Evolutionary conservation across 148 eudicot genomes (phyloP), one percentile per base, ranked within the genome.

Genomic region (Rhododendron simsii): DNA sequence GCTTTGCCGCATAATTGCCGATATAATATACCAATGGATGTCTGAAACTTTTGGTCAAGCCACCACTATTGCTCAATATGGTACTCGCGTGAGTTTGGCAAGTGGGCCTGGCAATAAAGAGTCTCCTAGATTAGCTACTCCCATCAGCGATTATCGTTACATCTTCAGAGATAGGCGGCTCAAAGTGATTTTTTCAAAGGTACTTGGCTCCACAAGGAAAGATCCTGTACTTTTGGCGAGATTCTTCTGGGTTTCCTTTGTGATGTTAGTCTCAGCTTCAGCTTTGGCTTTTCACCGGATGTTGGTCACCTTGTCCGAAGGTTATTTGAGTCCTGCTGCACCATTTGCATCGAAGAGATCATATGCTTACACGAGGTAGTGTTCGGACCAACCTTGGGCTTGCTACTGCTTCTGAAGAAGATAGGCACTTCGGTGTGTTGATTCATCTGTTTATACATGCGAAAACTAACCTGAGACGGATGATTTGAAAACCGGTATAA

Each of bases 131-230:
- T 80, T 88, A 87, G 80, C 80, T 59, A 44, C 91, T 83, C 79
- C 83, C 59, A 78, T 86, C 61, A 14, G 55, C 79, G 94, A 91
- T 85, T 91, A 88, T 85, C 80, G 89, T 86, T 59, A 91, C 86
- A 87, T 94, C 87, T 73, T 94, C 45, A 88, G 83, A 84, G 98
- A 98, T 84, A 93, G 98, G 16, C 87, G 99, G 73, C 89, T 98
- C 30, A 98, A 89, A 91, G 91, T 98, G 75, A 93, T 98, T 71
- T 85, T 91, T 39, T 84, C 84, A 55, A 95, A 94, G 88, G 57
- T 91, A 57, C 89, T 95, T 26, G 83, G 87, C 74, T 98, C 96
- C 61, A 93, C 95, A 57, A 93, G 90, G 84, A 89, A 87, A 87
- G 92, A 94, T 84, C 93, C 92, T 59, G 16, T 87, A 12, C 78